These are phyloP conservation scores for Starmerella stigmatis DNA, from an alignment of 805 yeast genomes.

Conservation along the genomic window DNA sequence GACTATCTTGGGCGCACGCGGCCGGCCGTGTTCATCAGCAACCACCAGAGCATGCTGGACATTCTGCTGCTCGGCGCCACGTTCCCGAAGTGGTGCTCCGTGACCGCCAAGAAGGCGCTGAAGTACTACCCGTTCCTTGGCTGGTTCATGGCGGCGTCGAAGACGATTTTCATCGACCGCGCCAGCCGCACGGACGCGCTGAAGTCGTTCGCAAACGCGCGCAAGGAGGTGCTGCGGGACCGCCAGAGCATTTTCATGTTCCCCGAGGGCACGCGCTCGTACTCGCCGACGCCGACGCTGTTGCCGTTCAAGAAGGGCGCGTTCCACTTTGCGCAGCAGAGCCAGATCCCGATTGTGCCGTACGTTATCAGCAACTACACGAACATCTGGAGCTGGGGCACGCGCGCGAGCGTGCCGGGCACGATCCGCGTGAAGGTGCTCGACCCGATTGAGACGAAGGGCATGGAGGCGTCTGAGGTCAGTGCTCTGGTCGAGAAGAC, in stretches of 20 bases:
- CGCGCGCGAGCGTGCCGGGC: conserved; percentile 61
- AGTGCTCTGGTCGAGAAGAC: conserved; percentile 46
- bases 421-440: conserved; percentile 67
- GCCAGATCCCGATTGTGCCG: conserved; percentile 81
- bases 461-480: conserved; percentile 62
- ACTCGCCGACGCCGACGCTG: conserved; percentile 52
- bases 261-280: conserved; percentile 96
- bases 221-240: conserved; percentile 46
- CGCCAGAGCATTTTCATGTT: conserved; percentile 77
- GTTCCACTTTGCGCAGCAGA: conserved; percentile 92
- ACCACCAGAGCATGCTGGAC: conserved; percentile 88
- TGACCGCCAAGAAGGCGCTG: conserved; percentile 81
- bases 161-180: conserved; percentile 86
- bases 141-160: conserved; percentile 90
- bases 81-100: conserved; percentile 81
- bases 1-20: conserved; percentile 37
- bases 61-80: conserved; percentile 67
- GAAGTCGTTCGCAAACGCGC: conserved; percentile 60
- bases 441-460: conserved; percentile 66
- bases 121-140: conserved; percentile 84
- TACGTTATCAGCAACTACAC: conserved; percentile 80
- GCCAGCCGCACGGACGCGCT: conserved; percentile 64
- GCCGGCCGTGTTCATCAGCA: conserved; percentile 75
- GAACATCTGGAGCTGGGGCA: conserved; percentile 50
- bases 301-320: conserved; percentile 96